Percentiles rank a stretch among this genome's conserved stretches.
Conservation (phyloP, 139 green algal genomes). For the Volvox reticuliferus region DNA sequence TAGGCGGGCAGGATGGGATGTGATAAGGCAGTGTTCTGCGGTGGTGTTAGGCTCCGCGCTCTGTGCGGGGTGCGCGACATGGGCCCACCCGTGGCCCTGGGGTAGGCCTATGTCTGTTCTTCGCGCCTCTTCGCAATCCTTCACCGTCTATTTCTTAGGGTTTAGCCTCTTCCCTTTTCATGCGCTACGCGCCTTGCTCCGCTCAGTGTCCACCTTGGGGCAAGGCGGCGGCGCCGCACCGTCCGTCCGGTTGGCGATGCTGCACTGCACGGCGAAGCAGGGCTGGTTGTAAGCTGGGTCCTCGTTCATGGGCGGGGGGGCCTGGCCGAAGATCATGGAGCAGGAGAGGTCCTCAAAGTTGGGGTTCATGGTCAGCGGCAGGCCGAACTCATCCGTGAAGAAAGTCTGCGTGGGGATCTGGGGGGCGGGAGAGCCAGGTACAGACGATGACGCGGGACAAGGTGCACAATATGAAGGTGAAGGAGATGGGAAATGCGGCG, state of each 20-base stretch:
- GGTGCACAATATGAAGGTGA: too few species aligned
- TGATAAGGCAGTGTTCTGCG: too few species aligned
- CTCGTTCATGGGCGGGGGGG: slow-evolving; percentile 59
- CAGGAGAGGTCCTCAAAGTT: slow-evolving; percentile 80
- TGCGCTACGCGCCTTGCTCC: slow-evolving; percentile 4
- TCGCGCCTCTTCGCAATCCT: too few species aligned
- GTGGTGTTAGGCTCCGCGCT: too few species aligned
- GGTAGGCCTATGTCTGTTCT: too few species aligned
- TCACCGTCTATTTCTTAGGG: too few species aligned
- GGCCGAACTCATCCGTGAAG: slow-evolving; percentile 67
- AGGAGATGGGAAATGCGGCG: too few species aligned
- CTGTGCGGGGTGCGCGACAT: too few species aligned
- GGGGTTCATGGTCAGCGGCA: slow-evolving; percentile 81
- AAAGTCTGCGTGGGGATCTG: slow-evolving; percentile 77
- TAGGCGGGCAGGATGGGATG: too few species aligned
- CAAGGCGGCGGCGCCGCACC: slow-evolving; percentile 47
- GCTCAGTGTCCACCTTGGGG: slow-evolving; percentile 60
- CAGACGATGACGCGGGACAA: background rate
- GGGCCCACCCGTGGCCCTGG: too few species aligned
- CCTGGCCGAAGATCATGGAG: slow-evolving; percentile 81
- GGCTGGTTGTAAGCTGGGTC: slow-evolving; percentile 70
- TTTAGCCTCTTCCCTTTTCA: too few species aligned
- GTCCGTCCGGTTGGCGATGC: slow-evolving; percentile 10
- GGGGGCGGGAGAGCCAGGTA: background rate
- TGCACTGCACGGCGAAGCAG: slow-evolving; percentile 68